Conservation (phyloP, 2,329 filamentous ascomycete species). For the Diaporthe sp. region DNA sequence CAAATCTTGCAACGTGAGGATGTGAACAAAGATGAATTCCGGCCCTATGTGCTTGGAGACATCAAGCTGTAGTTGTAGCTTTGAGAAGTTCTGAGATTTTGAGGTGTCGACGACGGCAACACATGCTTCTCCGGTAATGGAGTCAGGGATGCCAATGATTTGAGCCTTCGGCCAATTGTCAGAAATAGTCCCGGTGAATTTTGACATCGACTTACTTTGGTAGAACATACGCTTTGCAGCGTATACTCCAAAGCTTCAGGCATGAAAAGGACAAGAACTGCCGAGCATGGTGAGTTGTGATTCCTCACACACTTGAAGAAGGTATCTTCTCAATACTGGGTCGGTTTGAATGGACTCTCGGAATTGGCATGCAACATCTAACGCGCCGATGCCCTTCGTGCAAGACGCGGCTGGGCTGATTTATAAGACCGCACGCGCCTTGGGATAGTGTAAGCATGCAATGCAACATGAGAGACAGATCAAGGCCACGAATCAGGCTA, state of each 20-base stretch:
- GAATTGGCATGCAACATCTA: no score
- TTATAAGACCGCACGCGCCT: no score
- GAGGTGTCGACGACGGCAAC: slow-evolving; percentile 1
- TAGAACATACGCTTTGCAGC: not conserved
- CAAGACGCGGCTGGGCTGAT: no score
- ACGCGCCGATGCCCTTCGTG: no score
- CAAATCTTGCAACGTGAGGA: not conserved
- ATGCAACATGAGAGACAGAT: no score
- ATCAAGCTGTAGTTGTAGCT: not conserved
- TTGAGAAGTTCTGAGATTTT: not conserved
- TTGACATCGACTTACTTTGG: not conserved
- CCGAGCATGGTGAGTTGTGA: no score
- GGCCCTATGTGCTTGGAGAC: not conserved
- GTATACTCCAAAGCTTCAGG: slow-evolving; percentile 7
- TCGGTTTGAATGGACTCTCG: no score
- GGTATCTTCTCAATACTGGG: no score
- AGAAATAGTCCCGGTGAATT: not conserved
- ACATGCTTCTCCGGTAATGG: not conserved
- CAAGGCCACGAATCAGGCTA: no score
- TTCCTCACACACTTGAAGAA: no score
- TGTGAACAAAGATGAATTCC: not conserved
- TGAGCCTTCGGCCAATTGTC: not conserved
- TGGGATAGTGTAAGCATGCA: no score
- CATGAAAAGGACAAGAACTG: no score
- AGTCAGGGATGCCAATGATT: not conserved